Evolutionary conservation across 1,284 basidiomycete genomes (phyloP).

Genomic region (Apiotrichum sp.): DNA sequence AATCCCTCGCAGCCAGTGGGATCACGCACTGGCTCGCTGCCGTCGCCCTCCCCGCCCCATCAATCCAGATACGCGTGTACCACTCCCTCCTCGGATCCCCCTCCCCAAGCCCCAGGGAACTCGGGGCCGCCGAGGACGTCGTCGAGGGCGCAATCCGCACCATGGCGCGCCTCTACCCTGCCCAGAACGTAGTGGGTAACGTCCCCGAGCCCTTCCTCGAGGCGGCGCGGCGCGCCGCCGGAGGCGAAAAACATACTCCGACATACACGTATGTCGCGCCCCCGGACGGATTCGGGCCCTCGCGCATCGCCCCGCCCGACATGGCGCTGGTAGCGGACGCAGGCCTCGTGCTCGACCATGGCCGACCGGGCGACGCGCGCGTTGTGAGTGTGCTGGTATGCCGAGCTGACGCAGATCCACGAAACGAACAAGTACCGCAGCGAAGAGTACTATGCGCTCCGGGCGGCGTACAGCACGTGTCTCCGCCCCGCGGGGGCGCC

Average conservation of each 20-base stretch:
- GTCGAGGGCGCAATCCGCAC: constrained; percentile 3
- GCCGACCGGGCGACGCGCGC: constrained; percentile 11
- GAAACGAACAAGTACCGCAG: constrained; percentile 7
- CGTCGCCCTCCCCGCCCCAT: constrained; percentile 12
- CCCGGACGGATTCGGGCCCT: neutral
- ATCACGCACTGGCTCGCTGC: constrained; percentile 15
- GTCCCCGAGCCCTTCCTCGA: constrained; percentile 12
- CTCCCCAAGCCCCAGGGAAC: neutral
- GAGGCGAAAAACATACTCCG: neutral
- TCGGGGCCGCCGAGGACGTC: neutral
- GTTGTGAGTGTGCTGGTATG: constrained; percentile 11
- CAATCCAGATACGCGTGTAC: constrained; percentile 20
- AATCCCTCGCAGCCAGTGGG: neutral
- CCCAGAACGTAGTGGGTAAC: constrained; percentile 6
- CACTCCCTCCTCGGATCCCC: constrained; percentile 8
- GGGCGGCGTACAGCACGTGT: constrained; percentile 10
- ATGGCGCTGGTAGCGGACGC: neutral
- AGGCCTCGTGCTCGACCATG: constrained; percentile 10
- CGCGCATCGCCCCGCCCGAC: neutral
- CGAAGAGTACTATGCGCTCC: constrained; percentile 15
- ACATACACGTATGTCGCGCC: constrained; percentile 1
- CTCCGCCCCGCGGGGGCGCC: neutral
- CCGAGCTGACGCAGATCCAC: constrained; percentile 8
- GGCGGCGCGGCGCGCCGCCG: neutral
- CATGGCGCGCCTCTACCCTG: neutral